A percentile compares a stretch with the other conserved stretches of the same genome.
Evolutionary conservation across 2,329 filamentous ascomycete species (phyloP).

Genomic region (Botrytis elliptica): DNA sequence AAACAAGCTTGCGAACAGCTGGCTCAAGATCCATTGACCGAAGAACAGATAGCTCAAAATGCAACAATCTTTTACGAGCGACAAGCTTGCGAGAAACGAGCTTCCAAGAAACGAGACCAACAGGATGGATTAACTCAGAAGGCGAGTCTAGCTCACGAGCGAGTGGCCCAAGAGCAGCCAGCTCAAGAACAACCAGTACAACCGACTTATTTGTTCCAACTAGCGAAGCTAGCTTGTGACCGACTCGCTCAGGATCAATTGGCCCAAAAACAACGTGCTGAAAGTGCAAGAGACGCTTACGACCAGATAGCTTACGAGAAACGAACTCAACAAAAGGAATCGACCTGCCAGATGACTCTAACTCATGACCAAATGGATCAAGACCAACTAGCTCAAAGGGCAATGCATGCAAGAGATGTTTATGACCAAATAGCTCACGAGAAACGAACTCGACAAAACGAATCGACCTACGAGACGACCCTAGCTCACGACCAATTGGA

Average conservation of each 20-base stretch:
- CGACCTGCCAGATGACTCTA: no score
- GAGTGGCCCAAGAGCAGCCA: background rate
- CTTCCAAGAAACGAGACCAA: no score
- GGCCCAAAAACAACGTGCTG: background rate
- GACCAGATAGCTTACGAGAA: background rate
- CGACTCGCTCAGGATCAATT: background rate
- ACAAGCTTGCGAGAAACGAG: no score
- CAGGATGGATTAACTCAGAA: background rate
- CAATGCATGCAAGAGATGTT: no score
- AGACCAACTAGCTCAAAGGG: no score
- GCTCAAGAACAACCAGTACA: background rate
- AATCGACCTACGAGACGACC: rapidly evolving
- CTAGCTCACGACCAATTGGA: background rate
- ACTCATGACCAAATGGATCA: no score
- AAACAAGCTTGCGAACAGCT: background rate
- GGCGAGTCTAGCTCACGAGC: background rate
- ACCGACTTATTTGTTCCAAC: background rate
- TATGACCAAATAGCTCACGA: background rate
- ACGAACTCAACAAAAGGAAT: no score
- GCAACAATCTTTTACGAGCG: background rate
- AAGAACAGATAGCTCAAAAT: background rate
- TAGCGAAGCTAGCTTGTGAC: background rate
- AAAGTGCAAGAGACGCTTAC: background rate
- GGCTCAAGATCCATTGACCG: background rate
- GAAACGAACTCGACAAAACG: background rate